phyloP scores from a whole-genome alignment of 1,284 basidiomycete species.

The Ceratobasidium sp. region DNA sequence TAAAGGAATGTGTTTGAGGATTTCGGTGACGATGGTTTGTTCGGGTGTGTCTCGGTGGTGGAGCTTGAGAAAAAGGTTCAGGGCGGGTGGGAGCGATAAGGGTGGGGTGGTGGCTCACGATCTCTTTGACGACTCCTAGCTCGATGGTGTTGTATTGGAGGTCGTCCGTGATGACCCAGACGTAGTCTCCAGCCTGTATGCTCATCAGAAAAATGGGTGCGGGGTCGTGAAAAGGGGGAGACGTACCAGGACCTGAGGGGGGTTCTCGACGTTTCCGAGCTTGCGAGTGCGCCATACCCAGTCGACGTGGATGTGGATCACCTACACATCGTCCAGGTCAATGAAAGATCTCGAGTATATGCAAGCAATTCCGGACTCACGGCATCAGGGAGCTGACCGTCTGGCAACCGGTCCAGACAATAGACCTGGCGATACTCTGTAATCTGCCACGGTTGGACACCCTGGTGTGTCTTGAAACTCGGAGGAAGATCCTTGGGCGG shows the following conservation, averaged over 20 bases:
- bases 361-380: conserved; percentile 3
- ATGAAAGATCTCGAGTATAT: neutral
- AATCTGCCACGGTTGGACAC: conserved; percentile 33
- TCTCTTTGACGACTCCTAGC: conserved; percentile 34
- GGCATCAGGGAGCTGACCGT: conserved; percentile 30
- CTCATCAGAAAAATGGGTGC: neutral
- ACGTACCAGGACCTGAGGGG: conserved; percentile 35
- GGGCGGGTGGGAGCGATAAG: neutral
- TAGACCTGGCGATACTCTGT: conserved; percentile 37
- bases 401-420: conserved; percentile 38
- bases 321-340: conserved; percentile 7
- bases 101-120: conserved; percentile 2
- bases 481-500: conserved; percentile 23
- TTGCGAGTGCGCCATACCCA: conserved; percentile 33
- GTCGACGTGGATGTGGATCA: conserved; percentile 37
- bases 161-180: conserved; percentile 23
- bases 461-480: neutral
- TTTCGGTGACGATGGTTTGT: conserved; percentile 32
- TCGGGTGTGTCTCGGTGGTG: conserved; percentile 28
- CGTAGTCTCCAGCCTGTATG: conserved; percentile 35
- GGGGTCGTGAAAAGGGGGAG: neutral
- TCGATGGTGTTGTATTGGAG: conserved; percentile 13
- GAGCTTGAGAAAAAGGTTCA: conserved; percentile 9
- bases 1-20: conserved; percentile 15
- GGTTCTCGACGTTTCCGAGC: conserved; percentile 20